Evolutionary conservation across 192 early-diverging fungal genomes (phyloP).

Genomic region (Coemansia sp.): DNA sequence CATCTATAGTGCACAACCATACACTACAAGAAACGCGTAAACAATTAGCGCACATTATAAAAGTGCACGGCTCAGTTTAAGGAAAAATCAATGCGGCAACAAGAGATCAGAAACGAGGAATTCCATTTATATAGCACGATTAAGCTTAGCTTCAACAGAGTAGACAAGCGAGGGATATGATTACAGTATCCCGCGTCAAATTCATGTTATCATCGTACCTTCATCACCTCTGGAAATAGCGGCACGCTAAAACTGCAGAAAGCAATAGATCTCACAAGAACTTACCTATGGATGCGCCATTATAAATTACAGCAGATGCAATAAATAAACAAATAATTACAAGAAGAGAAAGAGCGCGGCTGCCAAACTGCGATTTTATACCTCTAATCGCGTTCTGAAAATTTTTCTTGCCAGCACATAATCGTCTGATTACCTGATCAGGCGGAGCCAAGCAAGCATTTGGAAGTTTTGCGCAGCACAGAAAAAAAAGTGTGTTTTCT

Average conservation of each 20-base stretch:
- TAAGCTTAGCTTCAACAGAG: conserved; percentile 44
- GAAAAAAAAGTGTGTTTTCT: too few relatives aligned
- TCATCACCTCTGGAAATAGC: conserved; percentile 42
- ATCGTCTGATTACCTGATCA: too few relatives aligned
- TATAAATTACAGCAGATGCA: conserved; percentile 1
- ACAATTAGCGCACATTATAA: neutral
- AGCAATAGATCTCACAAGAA: neutral
- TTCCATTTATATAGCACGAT: conserved; percentile 46
- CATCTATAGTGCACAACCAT: neutral
- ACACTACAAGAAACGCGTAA: neutral
- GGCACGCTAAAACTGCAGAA: neutral
- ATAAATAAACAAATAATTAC: conserved; percentile 1
- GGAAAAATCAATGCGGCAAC: neutral
- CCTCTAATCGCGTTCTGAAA: too few relatives aligned
- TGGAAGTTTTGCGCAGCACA: too few relatives aligned
- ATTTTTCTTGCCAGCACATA: too few relatives aligned
- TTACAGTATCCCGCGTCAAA: conserved; percentile 50
- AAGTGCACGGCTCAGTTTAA: neutral
- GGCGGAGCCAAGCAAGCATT: too few relatives aligned
- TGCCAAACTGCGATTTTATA: too few relatives aligned
- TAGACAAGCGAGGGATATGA: conserved; percentile 53
- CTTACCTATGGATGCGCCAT: conserved; percentile 2
- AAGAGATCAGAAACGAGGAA: conserved; percentile 56
- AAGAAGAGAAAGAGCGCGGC: neutral
- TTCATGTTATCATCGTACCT: conserved; percentile 43